Evolutionary conservation across 768 basidiomycete genomes (phyloP).

Genomic region (Sarcomyxa edulis): DNA sequence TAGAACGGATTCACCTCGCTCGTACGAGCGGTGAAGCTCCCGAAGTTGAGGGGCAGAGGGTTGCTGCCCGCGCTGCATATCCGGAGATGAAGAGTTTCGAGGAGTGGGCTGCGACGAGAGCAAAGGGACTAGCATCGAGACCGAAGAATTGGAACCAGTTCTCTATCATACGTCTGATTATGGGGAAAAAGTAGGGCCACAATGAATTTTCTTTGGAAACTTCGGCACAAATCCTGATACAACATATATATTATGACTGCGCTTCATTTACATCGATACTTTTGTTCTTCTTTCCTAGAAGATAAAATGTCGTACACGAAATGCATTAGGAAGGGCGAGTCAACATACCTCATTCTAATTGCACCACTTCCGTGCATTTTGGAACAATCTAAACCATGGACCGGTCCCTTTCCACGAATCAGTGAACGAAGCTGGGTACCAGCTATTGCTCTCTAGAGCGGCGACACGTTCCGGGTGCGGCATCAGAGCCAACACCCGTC

Average conservation of each 20-base stretch:
- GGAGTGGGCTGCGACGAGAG: conserved; percentile 18
- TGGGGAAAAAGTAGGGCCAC: conserved; percentile 14
- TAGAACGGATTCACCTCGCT: conserved; percentile 20
- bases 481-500: conserved; percentile 94
- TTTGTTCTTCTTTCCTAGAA: no score
- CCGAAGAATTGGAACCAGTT: conserved; percentile 23
- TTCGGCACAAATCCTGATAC: no score
- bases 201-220: no score
- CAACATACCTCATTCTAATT: conserved; percentile 10
- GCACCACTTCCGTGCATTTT: conserved; percentile 79
- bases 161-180: conserved; percentile 15
- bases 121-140: not conserved
- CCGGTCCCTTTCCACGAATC: conserved; percentile 69
- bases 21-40: conserved; percentile 11
- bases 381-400: conserved; percentile 96
- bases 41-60: conserved; percentile 17
- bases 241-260: no score
- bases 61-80: conserved; percentile 14
- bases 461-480: conserved; percentile 93
- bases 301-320: no score
- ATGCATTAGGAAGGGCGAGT: no score
- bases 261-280: no score
- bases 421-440: conserved; percentile 65
- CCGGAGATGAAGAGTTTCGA: conserved; percentile 22
- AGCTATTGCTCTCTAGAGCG: conserved; percentile 82